Base-by-base conservation (phyloP, 163 green algal genomes). In the Chlorella variabilis region DNA sequence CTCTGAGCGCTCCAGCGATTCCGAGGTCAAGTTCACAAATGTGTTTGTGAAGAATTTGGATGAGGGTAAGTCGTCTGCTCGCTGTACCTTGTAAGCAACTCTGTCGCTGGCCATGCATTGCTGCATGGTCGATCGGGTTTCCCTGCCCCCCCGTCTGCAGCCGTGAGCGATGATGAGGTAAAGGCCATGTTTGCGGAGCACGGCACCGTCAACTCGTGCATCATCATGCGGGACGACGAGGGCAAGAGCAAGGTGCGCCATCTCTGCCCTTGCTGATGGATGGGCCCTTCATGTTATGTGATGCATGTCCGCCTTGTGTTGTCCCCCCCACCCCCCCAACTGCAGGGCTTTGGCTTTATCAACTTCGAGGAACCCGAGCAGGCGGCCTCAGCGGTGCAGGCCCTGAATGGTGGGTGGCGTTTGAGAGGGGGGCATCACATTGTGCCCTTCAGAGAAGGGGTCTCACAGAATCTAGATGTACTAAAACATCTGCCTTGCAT, bases 1-100 rank as follows among this genome's bases (percentile, higher is more conserved):
- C 80, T 85, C 75, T n/a, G 96, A 99, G 62, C 85, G 94, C 41
- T 81, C 87, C 49, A 75, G 62, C n/a, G 90, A 89, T 38, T 66
- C 77, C 36, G 93, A 92, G 45, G 39, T 42, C 45, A 83, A 88
- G 70, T 98, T 94, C 90, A 98, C 91, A 76, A 98, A 98, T 78
- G 88, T 98, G 54, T 98, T 95, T 82, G 90, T 98, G 42, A 98
- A 98, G 92, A 98, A 98, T 85, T 85, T 98, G 83, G 73, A 82
- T 34, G 86, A 90, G 34, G 65, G 63, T 67, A 73, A 78, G 56
- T 54, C 6, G 54, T 6, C 6, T 63, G 20, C 18, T 11, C 9
- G 54, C 23, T 33, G 54, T 29, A 15, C 18, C 23, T 63, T 63
- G 23, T 9, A 63, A 15, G 15, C 61, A 38, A 3, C 23, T 20